Conservation (phyloP, 345 rosid genomes). For the Corchorus capsularis region DNA sequence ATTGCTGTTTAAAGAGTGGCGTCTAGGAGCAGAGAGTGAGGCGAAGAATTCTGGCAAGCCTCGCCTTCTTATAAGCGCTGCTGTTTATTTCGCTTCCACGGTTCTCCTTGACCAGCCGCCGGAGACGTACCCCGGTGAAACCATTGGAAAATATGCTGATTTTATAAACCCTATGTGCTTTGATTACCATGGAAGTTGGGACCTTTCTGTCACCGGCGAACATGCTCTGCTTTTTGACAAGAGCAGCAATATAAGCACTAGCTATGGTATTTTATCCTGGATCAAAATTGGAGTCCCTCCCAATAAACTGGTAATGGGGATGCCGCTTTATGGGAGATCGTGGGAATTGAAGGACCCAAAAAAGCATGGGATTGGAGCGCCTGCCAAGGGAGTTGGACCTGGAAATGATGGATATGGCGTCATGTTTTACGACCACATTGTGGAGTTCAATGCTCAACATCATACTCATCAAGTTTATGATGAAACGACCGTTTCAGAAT, state of each 20-base stretch:
- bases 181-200: constrained; percentile 45
- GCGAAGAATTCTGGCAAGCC: constrained; percentile 33
- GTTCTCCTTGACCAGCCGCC: constrained; percentile 13
- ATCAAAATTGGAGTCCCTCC: constrained; percentile 33
- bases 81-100: constrained; percentile 37
- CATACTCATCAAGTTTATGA: not conserved
- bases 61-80: constrained; percentile 42
- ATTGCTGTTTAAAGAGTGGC: constrained; percentile 45
- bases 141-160: constrained; percentile 30
- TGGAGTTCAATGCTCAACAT: not conserved
- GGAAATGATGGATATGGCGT: constrained; percentile 12
- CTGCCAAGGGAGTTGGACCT: constrained; percentile 34
- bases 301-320: constrained; percentile 48
- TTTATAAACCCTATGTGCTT: constrained; percentile 48
- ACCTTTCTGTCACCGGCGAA: constrained; percentile 32
- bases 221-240: constrained; percentile 35
- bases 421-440: not conserved
- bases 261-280: constrained; percentile 41
- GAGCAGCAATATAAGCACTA: constrained; percentile 33
- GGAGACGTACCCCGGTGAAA: constrained; percentile 31
- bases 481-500: constrained; percentile 37
- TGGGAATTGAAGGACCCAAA: constrained; percentile 43
- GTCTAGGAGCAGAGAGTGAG: constrained; percentile 43
- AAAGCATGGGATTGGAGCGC: constrained; percentile 36
- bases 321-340: constrained; percentile 43